Conservation (phyloP, 108 stramenopile genomes). For the Aurantiochytrium sp. region DNA sequence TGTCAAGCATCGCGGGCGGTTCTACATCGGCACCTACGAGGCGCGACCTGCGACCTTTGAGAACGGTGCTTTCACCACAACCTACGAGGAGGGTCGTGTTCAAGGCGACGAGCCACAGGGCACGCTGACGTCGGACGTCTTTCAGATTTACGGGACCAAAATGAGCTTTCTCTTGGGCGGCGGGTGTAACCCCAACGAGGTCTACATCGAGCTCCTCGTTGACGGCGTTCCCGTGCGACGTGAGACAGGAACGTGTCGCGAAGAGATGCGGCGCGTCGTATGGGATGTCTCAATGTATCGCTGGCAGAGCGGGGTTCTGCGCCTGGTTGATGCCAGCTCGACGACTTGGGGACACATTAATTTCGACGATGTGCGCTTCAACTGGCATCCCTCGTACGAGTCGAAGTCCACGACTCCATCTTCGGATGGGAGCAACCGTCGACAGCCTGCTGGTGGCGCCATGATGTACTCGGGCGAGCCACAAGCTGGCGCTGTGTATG, state of each 20-base stretch:
- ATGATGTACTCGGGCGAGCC: slow-evolving; percentile 39
- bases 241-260: slow-evolving; percentile 61
- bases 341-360: slow-evolving; percentile 65
- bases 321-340: slow-evolving; percentile 58
- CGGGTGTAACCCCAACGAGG: slow-evolving; percentile 58
- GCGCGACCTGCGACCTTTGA: slow-evolving; percentile 49
- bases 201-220: slow-evolving; percentile 69
- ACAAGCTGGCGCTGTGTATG: slow-evolving; percentile 61
- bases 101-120: slow-evolving; percentile 66
- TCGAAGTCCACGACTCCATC: background rate
- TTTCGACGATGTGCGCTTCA: slow-evolving; percentile 62
- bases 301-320: slow-evolving; percentile 53
- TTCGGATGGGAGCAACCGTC: slow-evolving; percentile 23
- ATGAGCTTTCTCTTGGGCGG: slow-evolving; percentile 66
- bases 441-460: slow-evolving; percentile 27
- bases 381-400: slow-evolving; percentile 32
- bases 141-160: slow-evolving; percentile 37
- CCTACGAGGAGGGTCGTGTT: slow-evolving; percentile 30
- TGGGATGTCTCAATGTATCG: slow-evolving; percentile 52
- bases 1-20: slow-evolving; percentile 40
- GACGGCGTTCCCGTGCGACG: slow-evolving; percentile 58
- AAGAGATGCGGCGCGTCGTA: slow-evolving; percentile 48
- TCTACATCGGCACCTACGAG: slow-evolving; percentile 67
- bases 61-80: background rate
- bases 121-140: slow-evolving; percentile 59